These are phyloP conservation scores for Crataegus laevigata DNA, from an alignment of 306 rosid genomes.

Conservation along the genomic window DNA sequence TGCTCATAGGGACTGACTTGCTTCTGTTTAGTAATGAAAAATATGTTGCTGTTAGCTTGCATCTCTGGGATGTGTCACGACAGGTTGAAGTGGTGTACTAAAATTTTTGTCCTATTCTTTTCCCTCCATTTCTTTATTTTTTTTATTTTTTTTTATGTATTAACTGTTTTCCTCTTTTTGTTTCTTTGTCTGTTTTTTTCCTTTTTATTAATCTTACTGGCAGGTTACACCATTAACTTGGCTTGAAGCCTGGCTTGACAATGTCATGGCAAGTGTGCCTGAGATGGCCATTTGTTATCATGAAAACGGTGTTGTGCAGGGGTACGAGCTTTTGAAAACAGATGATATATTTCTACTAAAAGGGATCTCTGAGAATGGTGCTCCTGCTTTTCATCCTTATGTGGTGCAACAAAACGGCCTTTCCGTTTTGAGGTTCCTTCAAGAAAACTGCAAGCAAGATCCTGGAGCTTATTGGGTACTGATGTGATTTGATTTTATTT, in stretches of 20 bases:
- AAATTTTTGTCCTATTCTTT: background rate
- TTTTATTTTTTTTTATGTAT: background rate
- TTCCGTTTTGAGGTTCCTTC: slow-evolving; percentile 95
- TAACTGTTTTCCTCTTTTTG: background rate
- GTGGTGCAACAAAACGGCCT: slow-evolving; percentile 96
- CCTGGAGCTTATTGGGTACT: slow-evolving; percentile 98
- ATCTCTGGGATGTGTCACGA: slow-evolving; percentile 88
- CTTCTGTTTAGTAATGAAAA: slow-evolving; percentile 91
- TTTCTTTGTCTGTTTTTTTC: slow-evolving; percentile 4
- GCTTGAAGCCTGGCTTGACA: slow-evolving; percentile 99
- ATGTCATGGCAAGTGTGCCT: slow-evolving; percentile 98
- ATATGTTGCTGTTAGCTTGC: slow-evolving; percentile 94
- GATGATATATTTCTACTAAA: slow-evolving; percentile 83
- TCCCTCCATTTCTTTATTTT: background rate
- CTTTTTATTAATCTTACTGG: background rate
- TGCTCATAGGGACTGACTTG: slow-evolving; percentile 92
- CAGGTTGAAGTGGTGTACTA: slow-evolving; percentile 44
- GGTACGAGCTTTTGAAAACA: slow-evolving; percentile 89
- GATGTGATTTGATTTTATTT: slow-evolving; percentile 11
- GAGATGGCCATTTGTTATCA: slow-evolving; percentile 97
- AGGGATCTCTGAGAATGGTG: slow-evolving; percentile 90
- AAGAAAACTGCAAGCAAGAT: slow-evolving; percentile 95
- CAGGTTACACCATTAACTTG: slow-evolving; percentile 91
- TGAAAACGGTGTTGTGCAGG: slow-evolving; percentile 91
- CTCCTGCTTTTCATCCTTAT: slow-evolving; percentile 90